phyloP scores from a whole-genome alignment of 2,329 filamentous ascomycete species.

The Decorospora gaudefroyi region DNA sequence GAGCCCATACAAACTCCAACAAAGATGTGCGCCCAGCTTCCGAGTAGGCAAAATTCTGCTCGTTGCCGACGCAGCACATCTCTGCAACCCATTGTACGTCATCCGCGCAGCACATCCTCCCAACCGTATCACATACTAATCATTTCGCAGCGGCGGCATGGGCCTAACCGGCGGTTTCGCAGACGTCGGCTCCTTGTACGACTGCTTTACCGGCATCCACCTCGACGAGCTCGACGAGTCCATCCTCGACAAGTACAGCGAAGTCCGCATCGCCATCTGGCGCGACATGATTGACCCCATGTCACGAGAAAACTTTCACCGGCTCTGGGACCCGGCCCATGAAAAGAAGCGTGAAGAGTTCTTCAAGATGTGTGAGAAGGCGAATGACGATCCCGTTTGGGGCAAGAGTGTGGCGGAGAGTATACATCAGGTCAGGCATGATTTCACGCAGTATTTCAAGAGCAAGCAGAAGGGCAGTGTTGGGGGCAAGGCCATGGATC shows the following conservation, averaged over 20 bases:
- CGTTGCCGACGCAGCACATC: conserved; percentile 65
- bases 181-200: conserved; percentile 65
- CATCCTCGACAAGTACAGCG: conserved; percentile 45
- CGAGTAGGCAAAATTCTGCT: conserved; percentile 62
- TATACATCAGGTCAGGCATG: conserved; percentile 38
- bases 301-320: conserved; percentile 50
- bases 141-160: conserved; percentile 56
- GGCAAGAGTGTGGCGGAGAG: conserved; percentile 34
- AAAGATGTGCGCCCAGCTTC: conserved; percentile 62
- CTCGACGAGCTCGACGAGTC: conserved; percentile 41
- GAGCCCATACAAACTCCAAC: conserved; percentile 65
- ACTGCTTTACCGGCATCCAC: conserved; percentile 56
- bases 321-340: conserved; percentile 38
- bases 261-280: conserved; percentile 42
- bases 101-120: background rate
- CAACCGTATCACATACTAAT: conserved; percentile 3
- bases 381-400: conserved; percentile 36
- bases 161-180: conserved; percentile 67
- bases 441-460: conserved; percentile 46
- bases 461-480: conserved; percentile 24
- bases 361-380: conserved; percentile 40
- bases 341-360: conserved; percentile 40
- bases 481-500: conserved; percentile 7
- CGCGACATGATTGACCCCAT: conserved; percentile 44
- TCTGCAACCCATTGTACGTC: conserved; percentile 56